phyloP scores from a whole-genome alignment of 208 protist genomes.

The Novymonas esmeraldas region DNA sequence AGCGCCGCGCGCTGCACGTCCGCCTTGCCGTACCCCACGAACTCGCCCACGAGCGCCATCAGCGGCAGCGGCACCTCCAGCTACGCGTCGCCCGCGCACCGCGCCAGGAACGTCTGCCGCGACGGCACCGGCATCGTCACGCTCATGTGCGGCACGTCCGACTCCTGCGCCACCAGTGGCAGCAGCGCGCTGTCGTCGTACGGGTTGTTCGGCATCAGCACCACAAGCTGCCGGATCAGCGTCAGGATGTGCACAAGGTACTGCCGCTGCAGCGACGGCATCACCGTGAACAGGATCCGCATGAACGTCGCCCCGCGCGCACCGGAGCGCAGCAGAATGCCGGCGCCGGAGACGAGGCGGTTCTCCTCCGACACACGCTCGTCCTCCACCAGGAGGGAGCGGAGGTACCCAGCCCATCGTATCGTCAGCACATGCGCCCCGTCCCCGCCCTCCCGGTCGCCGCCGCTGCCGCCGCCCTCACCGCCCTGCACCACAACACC shows the following conservation, averaged over 20 bases:
- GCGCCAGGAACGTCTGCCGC: constrained; percentile 41
- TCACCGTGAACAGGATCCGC: constrained; percentile 30
- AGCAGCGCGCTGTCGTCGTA: constrained; percentile 51
- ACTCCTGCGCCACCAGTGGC: constrained; percentile 22
- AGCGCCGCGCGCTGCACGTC: constrained; percentile 40
- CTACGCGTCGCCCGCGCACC: constrained; percentile 34
- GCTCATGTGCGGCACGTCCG: constrained; percentile 28
- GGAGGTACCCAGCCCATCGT: constrained; percentile 13
- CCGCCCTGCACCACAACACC: neutral
- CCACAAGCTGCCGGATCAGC: constrained; percentile 47
- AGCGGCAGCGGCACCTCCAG: constrained; percentile 50
- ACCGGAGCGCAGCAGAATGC: constrained; percentile 46
- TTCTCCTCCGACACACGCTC: constrained; percentile 24
- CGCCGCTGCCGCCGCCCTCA: neutral
- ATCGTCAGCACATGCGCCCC: constrained; percentile 18
- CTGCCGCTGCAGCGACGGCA: constrained; percentile 29
- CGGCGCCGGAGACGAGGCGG: constrained; percentile 34
- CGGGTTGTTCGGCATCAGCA: constrained; percentile 33
- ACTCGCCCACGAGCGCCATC: constrained; percentile 38
- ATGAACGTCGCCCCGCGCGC: constrained; percentile 44
- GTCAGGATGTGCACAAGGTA: constrained; percentile 30
- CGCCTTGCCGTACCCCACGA: constrained; percentile 32
- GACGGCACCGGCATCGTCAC: constrained; percentile 25
- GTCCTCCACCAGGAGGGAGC: constrained; percentile 10
- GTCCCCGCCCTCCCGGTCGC: neutral